These are phyloP conservation scores for Vigna mungo DNA, from an alignment of 306 rosid species.

Conservation along the genomic window DNA sequence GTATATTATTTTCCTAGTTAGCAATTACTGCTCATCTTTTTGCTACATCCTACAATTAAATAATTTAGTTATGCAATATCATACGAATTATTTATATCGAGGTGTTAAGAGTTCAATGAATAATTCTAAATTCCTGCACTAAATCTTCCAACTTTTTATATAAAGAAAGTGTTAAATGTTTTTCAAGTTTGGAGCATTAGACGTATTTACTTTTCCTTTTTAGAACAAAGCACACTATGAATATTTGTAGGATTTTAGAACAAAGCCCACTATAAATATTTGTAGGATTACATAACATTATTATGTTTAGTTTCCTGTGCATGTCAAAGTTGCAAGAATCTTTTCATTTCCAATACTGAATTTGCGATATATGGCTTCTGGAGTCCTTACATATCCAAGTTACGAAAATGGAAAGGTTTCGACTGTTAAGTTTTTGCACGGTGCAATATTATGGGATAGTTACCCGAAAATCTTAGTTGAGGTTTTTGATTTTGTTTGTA, in stretches of 20 bases:
- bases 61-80: not conserved
- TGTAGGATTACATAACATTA: not conserved
- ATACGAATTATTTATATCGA: not conserved
- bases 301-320: not conserved
- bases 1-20: not conserved
- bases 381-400: not conserved
- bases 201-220: not conserved
- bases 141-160: not conserved
- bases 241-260: not conserved
- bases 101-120: not conserved
- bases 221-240: not conserved
- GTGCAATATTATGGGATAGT: constrained; percentile 33
- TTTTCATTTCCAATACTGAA: constrained; percentile 15
- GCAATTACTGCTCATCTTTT: not conserved
- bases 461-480: not conserved
- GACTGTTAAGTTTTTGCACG: constrained; percentile 33
- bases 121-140: not conserved
- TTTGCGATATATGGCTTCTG: not conserved
- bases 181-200: not conserved
- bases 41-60: not conserved
- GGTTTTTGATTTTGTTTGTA: constrained; percentile 32
- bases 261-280: not conserved
- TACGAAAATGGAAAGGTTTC: constrained; percentile 6
- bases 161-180: not conserved
- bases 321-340: not conserved